Conservation (phyloP, 2,329 filamentous ascomycete species). For the Penicillium sp. region DNA sequence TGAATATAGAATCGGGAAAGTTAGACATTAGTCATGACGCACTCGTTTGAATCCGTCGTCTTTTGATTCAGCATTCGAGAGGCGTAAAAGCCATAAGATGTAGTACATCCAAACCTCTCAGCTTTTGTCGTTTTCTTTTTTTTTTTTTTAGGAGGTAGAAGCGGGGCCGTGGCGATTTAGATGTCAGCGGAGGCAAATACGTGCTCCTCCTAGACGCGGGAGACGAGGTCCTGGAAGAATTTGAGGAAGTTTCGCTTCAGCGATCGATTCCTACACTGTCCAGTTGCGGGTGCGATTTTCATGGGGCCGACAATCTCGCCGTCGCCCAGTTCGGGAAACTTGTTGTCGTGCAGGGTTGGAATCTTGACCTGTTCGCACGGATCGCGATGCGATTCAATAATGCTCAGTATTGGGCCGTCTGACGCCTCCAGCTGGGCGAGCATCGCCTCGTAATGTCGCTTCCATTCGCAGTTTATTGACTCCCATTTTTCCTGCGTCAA, state of each 20-base stretch:
- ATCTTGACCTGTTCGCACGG: conserved; percentile 57
- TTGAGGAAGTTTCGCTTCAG: conserved; percentile 50
- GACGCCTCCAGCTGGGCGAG: conserved; percentile 54
- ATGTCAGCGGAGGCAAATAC: conserved; percentile 5
- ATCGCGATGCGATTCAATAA: conserved; percentile 44
- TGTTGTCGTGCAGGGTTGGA: conserved; percentile 60
- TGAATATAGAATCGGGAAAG: conserved; percentile 18
- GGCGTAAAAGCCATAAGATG: conserved; percentile 25
- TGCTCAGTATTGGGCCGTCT: conserved; percentile 42
- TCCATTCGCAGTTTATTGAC: conserved; percentile 77
- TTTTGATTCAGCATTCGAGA: conserved; percentile 15
- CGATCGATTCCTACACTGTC: conserved; percentile 44
- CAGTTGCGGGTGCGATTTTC: conserved; percentile 60
- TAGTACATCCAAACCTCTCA: conserved; percentile 31
- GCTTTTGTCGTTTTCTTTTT: conserved; percentile 24
- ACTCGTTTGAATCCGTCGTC: conserved; percentile 24
- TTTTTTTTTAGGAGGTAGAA: conserved; percentile 28
- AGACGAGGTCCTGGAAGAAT: conserved; percentile 50
- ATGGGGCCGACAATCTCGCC: conserved; percentile 94
- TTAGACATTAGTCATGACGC: conserved; percentile 40
- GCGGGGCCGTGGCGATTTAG: conserved; percentile 7
- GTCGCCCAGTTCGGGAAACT: conserved; percentile 87
- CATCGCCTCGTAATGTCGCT: conserved; percentile 68
- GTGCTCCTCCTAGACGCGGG: conserved; percentile 29
- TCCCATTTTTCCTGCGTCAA: conserved; percentile 90